Base-by-base conservation (phyloP, 2,329 filamentous ascomycete species). In the Ophiostoma sp. region DNA sequence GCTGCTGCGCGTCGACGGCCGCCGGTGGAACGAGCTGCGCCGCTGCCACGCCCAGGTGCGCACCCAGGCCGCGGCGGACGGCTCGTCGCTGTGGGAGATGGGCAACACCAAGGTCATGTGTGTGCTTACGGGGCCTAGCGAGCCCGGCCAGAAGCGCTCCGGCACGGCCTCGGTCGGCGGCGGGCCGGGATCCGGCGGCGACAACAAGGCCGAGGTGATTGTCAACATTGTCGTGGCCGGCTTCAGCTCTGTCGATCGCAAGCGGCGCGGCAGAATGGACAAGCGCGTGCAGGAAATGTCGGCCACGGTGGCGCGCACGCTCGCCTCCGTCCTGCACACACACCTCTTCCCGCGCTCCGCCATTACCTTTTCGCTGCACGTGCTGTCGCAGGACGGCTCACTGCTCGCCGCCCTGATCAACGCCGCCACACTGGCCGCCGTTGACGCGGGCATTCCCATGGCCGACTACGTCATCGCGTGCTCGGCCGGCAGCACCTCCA, bases 41-140 rank as follows among this genome's bases (percentile, higher is more conserved):
- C 89, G 92, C 8, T 86, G 97, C 68, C 89, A 93, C 77, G 94
- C 91, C 67, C 92, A 96, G 80, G 93, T 99, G 77, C 91, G 90
- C 73, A 97, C 93, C 1, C 95, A 97, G 80, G 90, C 94, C 72
- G 90, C 94, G 67, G 93, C 94, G 70, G 95, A 98, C 76, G 95
- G 95, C 48, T 96, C 92, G 64, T 92, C 90, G 72, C 97, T 97
- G 80, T 88, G 98, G 71, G 93, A 97, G 78, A 96, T 96, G 90
- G 95, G 95, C 76, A 96, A 98, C 81, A 99, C 95, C 31, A 95
- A 97, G 78, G 90, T 99, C 75, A 92, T 98, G 81, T 97, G 94
- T 80, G 93, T 94, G 33, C 89, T 99, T 67, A 88, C 89, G 1
- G 95, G 95, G 0, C 95, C 95, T 0, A 88, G 87, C 52, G 95